phyloP scores from a whole-genome alignment of 2,329 filamentous ascomycete species.

The Cordyceps fumosorosea region DNA sequence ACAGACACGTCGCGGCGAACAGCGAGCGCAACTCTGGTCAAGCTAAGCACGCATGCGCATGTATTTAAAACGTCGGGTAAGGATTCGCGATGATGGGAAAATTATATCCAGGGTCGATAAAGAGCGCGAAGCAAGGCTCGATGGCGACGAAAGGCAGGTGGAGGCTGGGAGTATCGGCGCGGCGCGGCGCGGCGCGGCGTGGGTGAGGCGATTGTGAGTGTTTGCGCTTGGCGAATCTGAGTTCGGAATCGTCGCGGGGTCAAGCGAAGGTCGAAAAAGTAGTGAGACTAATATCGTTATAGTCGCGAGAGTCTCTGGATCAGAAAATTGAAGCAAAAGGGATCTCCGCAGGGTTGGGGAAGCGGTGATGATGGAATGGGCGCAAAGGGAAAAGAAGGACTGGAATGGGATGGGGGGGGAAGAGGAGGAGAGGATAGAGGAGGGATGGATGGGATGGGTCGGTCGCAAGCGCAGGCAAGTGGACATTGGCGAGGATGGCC shows the following conservation, averaged over 20 bases:
- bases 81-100: not conserved
- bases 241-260: not conserved
- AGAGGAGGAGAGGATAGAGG: conserved; percentile 17
- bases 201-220: not conserved
- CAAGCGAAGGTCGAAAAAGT: not conserved
- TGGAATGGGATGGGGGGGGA: conserved; percentile 25
- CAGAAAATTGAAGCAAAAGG: conserved; percentile 10
- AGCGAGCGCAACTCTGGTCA: conserved; percentile 4
- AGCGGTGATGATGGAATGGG: conserved; percentile 19
- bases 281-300: not conserved
- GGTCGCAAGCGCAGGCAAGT: conserved; percentile 3
- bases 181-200: not conserved
- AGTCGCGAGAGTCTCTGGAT: conserved; percentile 13
- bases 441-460: conserved; percentile 1
- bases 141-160: not conserved
- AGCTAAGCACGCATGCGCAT: conserved; percentile 4
- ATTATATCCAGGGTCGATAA: not conserved
- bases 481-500: conserved; percentile 17
- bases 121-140: not conserved
- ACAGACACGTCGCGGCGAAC: not conserved
- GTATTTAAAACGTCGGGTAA: not conserved
- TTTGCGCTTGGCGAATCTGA: conserved; percentile 1
- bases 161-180: not conserved
- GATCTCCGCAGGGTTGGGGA: conserved; percentile 11
- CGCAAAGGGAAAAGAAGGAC: conserved; percentile 30